These are phyloP conservation scores for Chaetomium strumarium DNA, from an alignment of 2,329 filamentous ascomycete genomes.

Conservation along the genomic window DNA sequence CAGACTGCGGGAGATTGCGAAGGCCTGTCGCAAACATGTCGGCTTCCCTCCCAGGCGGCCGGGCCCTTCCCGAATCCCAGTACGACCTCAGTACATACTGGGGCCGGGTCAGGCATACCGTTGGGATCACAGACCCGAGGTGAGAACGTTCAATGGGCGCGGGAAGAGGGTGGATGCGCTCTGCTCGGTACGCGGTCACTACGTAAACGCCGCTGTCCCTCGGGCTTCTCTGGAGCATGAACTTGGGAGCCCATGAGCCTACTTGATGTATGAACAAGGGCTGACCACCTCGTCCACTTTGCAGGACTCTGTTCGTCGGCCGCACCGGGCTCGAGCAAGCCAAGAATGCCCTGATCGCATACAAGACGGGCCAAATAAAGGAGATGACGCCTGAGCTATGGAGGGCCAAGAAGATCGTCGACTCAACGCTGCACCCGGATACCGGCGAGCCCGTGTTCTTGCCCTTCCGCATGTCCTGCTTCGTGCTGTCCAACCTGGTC, in stretches of 20 bases:
- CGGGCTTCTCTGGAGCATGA: background rate
- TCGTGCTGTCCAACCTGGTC: constrained; percentile 86
- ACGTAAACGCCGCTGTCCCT: background rate
- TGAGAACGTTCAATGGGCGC: constrained; percentile 44
- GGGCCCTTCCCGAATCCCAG: constrained; percentile 84
- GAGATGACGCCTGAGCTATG: constrained; percentile 88
- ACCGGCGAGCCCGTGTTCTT: constrained; percentile 88
- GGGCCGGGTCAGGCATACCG: constrained; percentile 86
- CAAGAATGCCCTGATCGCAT: constrained; percentile 72
- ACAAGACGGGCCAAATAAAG: constrained; percentile 75
- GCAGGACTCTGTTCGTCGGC: constrained; percentile 80
- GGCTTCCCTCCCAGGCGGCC: constrained; percentile 57
- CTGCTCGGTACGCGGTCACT: no score
- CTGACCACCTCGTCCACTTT: constrained; percentile 7
- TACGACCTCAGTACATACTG: constrained; percentile 92
- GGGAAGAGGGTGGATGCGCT: constrained; percentile 4
- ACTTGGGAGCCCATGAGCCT: background rate
- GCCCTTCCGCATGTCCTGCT: constrained; percentile 96
- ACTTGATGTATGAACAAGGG: background rate
- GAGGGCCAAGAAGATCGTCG: constrained; percentile 94
- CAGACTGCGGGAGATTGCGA: background rate
- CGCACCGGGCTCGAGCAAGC: constrained; percentile 74
- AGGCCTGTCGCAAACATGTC: constrained; percentile 45
- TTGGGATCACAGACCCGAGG: constrained; percentile 91
- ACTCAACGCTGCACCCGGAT: constrained; percentile 93